Conservation (phyloP, 2,329 filamentous ascomycete species). For the Alternaria gansuensis region DNA sequence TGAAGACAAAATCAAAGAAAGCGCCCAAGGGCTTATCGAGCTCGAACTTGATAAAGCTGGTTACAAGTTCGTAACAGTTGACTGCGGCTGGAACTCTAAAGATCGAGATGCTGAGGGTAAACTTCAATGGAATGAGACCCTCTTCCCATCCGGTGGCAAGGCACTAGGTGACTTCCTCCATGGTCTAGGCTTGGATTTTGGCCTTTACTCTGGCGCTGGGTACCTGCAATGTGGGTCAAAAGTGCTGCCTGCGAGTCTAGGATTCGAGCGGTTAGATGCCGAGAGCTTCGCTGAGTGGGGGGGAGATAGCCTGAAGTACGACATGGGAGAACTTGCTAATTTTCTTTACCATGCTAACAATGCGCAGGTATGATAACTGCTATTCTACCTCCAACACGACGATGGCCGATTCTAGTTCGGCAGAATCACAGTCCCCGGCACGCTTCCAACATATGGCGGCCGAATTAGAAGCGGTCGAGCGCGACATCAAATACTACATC, state of each 20-base stretch:
- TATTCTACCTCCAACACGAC: conserved; percentile 40
- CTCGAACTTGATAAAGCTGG: conserved; percentile 62
- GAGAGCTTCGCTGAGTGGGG: conserved; percentile 61
- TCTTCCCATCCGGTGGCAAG: conserved; percentile 62
- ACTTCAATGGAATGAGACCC: conserved; percentile 60
- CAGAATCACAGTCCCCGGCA: conserved; percentile 40
- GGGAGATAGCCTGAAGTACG: conserved; percentile 60
- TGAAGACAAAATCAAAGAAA: conserved; percentile 60
- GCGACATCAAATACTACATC: conserved; percentile 49
- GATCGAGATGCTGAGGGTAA: conserved; percentile 55
- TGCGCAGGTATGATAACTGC: conserved; percentile 48
- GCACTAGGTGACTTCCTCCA: conserved; percentile 63
- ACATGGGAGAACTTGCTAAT: background rate
- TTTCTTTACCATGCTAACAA: conserved; percentile 51
- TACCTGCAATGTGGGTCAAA: conserved; percentile 54
- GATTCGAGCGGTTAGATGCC: conserved; percentile 67
- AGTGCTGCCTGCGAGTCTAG: conserved; percentile 57
- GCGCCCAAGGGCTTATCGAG: conserved; percentile 63
- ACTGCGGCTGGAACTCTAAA: conserved; percentile 65
- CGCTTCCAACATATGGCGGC: conserved; percentile 45
- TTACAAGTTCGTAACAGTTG: conserved; percentile 65
- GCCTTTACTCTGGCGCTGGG: conserved; percentile 61
- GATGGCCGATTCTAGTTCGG: conserved; percentile 51
- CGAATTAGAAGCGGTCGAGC: conserved; percentile 38
- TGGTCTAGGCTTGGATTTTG: conserved; percentile 60